Percentiles rank a stretch among this genome's conserved stretches.
These are phyloP conservation scores for Fraxinus latifolia DNA, from an alignment of 305 asterid genomes.

Conservation along the genomic window DNA sequence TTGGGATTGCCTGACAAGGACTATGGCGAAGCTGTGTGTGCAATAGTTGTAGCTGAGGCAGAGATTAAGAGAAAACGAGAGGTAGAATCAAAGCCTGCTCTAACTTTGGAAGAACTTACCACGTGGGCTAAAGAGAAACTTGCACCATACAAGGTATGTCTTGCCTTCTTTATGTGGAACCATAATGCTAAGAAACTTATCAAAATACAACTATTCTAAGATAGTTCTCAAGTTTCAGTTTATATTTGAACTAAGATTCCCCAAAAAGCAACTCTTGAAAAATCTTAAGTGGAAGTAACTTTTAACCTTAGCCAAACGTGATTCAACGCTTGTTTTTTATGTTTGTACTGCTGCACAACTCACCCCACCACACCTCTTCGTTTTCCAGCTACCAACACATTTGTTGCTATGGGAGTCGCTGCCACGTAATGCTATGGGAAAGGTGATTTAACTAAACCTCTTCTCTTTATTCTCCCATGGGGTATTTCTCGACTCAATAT, in stretches of 20 bases:
- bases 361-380: neutral
- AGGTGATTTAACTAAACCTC: constrained; percentile 40
- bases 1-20: constrained; percentile 90
- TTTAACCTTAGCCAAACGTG: neutral
- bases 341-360: neutral
- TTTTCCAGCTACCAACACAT: constrained; percentile 68
- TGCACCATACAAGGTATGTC: constrained; percentile 88
- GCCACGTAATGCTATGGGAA: constrained; percentile 99
- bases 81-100: constrained; percentile 70
- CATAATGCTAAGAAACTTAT: neutral
- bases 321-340: neutral
- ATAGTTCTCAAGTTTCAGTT: neutral
- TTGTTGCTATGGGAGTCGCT: constrained; percentile 72
- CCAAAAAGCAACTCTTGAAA: neutral
- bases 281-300: neutral
- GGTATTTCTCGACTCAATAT: no score
- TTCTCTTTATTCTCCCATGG: neutral
- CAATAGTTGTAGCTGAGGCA: constrained; percentile 68
- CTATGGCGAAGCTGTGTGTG: constrained; percentile 81
- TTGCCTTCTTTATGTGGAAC: neutral
- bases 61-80: constrained; percentile 51
- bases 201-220: neutral
- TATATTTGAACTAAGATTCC: neutral
- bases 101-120: constrained; percentile 67
- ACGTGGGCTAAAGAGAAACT: constrained; percentile 91